Percentiles rank a stretch among this genome's conserved stretches.
Evolutionary conservation across 768 basidiomycete genomes (phyloP).

Genomic region (Agaricus blazei): DNA sequence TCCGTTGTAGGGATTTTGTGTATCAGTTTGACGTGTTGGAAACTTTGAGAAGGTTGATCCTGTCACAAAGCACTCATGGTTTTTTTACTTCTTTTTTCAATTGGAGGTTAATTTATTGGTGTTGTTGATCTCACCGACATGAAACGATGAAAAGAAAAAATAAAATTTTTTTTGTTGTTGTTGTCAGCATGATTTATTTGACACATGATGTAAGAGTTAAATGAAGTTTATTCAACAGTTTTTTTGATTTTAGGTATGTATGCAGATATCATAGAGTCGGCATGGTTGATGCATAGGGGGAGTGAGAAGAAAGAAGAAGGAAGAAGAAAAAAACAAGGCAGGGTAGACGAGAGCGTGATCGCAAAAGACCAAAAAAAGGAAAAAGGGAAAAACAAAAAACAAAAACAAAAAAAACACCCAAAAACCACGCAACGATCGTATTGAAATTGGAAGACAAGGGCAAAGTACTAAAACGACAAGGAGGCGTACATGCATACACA

Average conservation of each 20-base stretch:
- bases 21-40: no score
- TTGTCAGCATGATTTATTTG: not conserved
- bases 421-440: no score
- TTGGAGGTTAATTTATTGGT: no score
- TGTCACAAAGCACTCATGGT: no score
- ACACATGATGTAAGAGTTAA: not conserved
- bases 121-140: no score
- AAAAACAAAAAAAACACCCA: not conserved
- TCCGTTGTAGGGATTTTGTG: no score
- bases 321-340: not conserved
- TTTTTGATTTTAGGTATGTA: not conserved
- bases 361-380: not conserved
- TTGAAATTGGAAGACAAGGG: no score
- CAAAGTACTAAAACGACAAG: constrained; percentile 6
- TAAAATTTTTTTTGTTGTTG: not conserved
- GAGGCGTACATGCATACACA: not conserved
- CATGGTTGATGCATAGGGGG: constrained; percentile 4
- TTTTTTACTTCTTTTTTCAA: no score
- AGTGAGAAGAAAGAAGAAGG: not conserved
- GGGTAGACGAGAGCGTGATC: not conserved
- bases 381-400: not conserved
- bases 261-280: constrained; percentile 5
- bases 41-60: no score
- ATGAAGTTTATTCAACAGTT: not conserved
- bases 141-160: no score